Evolutionary conservation across 371 early-diverging fungal genomes (phyloP).

Genomic region (Capillidium heterosporum): DNA sequence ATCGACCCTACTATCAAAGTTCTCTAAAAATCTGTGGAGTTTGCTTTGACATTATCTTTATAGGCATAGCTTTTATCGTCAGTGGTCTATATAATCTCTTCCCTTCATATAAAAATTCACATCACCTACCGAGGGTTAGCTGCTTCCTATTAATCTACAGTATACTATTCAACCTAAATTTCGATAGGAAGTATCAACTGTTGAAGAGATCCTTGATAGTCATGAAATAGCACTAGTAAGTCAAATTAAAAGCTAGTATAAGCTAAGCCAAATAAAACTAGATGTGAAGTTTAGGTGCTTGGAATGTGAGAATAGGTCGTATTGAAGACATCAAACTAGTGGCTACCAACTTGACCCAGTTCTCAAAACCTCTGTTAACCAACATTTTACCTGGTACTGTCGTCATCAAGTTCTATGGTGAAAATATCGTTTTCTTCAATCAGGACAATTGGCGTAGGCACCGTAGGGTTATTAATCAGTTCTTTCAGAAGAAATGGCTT

Average conservation of each 20-base stretch:
- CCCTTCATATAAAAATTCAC: neutral
- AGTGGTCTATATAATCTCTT: neutral
- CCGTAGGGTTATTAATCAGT: neutral
- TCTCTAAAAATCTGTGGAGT: too few relatives aligned
- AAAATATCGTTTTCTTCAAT: neutral
- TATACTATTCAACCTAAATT: too few relatives aligned
- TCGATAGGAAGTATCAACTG: too few relatives aligned
- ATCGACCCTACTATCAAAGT: too few relatives aligned
- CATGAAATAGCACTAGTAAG: too few relatives aligned
- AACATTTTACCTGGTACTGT: neutral
- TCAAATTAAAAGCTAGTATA: neutral
- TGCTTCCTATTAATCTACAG: too few relatives aligned
- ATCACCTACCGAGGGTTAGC: neutral
- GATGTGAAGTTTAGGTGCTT: neutral
- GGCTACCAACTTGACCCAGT: neutral
- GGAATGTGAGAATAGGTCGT: neutral
- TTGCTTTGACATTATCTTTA: too few relatives aligned
- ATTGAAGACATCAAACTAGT: neutral
- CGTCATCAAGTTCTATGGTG: neutral
- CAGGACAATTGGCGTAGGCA: slow-evolving; percentile 2
- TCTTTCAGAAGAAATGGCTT: slow-evolving; percentile 3
- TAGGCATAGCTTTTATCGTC: neutral
- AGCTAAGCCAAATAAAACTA: neutral
- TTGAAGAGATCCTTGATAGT: too few relatives aligned
- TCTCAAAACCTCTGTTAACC: neutral